A percentile compares a stretch with the other conserved stretches of the same genome.
phyloP scores from a whole-genome alignment of 2,329 filamentous ascomycete genomes.

The Madurella mycetomatis region DNA sequence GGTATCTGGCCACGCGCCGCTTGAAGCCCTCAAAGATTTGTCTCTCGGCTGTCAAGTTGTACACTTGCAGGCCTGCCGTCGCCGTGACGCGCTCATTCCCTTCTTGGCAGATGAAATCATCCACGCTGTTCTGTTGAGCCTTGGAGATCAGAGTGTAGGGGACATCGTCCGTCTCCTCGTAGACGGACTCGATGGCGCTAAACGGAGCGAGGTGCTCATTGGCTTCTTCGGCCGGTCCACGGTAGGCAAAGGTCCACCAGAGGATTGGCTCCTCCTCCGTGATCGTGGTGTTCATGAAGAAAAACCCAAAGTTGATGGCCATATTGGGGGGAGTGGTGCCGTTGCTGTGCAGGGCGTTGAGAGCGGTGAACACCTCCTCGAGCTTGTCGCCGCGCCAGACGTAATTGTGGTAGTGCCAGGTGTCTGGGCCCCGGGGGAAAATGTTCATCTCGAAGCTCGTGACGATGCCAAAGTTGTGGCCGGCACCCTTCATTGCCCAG shows the following conservation, averaged over 20 bases:
- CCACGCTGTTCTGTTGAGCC: not conserved
- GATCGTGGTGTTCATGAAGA: not conserved
- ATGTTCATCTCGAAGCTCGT: conserved; percentile 4
- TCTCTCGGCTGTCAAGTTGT: conserved; percentile 25
- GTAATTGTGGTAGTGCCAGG: conserved; percentile 9
- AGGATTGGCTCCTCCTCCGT: not conserved
- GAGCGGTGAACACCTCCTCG: not conserved
- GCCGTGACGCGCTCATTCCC: conserved; percentile 6
- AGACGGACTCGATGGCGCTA: not conserved
- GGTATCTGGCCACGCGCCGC: conserved; percentile 8
- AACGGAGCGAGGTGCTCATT: not conserved
- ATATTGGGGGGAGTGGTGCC: conserved; percentile 1
- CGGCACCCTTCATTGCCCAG: conserved; percentile 7
- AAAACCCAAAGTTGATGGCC: conserved; percentile 1
- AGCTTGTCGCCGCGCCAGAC: conserved; percentile 5
- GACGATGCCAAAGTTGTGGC: conserved; percentile 10
- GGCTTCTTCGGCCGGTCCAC: not conserved
- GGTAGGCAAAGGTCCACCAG: conserved; percentile 6
- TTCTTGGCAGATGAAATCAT: not conserved
- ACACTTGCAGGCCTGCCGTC: conserved; percentile 19
- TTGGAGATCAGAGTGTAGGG: not conserved
- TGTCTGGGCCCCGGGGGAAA: conserved; percentile 4
- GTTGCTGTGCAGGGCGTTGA: conserved; percentile 5
- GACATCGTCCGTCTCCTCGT: not conserved
- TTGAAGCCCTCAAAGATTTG: conserved; percentile 23